A percentile compares a stretch with the other conserved stretches of the same genome.
These are phyloP conservation scores for Solanum hybrid DNA, from an alignment of 305 asterid genomes.

Conservation along the genomic window DNA sequence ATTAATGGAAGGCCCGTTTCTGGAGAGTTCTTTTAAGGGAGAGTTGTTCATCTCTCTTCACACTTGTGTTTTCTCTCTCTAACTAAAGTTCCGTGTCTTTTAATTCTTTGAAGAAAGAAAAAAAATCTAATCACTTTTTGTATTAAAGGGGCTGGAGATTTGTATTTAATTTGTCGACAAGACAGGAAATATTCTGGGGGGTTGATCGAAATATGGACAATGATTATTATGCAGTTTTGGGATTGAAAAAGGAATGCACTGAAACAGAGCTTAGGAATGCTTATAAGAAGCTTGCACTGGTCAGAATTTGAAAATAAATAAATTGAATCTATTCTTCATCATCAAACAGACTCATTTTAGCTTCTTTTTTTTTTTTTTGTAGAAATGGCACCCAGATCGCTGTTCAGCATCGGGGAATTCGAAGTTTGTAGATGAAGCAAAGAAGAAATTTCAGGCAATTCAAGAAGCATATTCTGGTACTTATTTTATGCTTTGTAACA, in stretches of 20 bases:
- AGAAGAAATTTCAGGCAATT: slow-evolving; percentile 74
- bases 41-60: neutral
- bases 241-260: slow-evolving; percentile 68
- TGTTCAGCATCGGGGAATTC: slow-evolving; percentile 48
- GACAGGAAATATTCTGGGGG: neutral
- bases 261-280: slow-evolving; percentile 57
- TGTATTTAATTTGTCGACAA: slow-evolving; percentile 23
- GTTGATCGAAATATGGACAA: neutral
- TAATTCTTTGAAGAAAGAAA: neutral
- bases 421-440: slow-evolving; percentile 59
- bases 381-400: slow-evolving; percentile 99
- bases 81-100: neutral
- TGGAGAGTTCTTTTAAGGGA: slow-evolving; percentile 5
- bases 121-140: neutral
- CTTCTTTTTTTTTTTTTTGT: neutral
- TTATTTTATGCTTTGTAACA: neutral
- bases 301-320: slow-evolving; percentile 16
- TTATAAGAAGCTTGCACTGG: slow-evolving; percentile 92
- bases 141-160: neutral
- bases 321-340: neutral
- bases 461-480: slow-evolving; percentile 91
- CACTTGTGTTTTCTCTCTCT: neutral
- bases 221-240: slow-evolving; percentile 68
- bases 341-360: neutral
- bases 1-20: slow-evolving; percentile 3